Base-by-base conservation (phyloP, 2,329 filamentous ascomycete species). In the Diplodia scrobiculata region DNA sequence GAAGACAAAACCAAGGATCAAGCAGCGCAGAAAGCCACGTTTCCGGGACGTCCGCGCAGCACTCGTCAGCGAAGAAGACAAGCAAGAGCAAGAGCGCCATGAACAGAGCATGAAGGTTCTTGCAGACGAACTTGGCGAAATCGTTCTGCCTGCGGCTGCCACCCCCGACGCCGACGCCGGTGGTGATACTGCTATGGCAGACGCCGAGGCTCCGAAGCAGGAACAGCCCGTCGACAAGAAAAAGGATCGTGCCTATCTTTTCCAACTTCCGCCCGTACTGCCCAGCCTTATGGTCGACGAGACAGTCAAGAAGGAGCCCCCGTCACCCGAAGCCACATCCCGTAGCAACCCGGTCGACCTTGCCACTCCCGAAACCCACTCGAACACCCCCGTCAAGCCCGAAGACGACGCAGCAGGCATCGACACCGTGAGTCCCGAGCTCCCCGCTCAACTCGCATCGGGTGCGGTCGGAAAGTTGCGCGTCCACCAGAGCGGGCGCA, bases 251-350 rank as follows among this genome's bases (percentile, higher is more conserved):
- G 80, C 87, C 63, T 88, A 88, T 73, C 79, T 88, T 62, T 85
- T 89, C 73, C 87, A 89, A 73, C 84, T 89, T 71, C 87, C 87
- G 13, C 86, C 87, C 0, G 80, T 87, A 67, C 83, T 87, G 3
- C 87, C 87, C 5, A 83, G 84, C 67, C 80, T 89, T 27, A 70
- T 79, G 41, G 72, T 80, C 10, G 76, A 74, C 29, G 74, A 77
- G 50, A 69, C 68, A 17, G 66, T 73, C 5, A 71, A 70, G 63
- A 55, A 58, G 2, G 70, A 72, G 63, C 67, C 69, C 38, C 65
- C 21, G 67, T 11, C 55, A 38, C 67, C 51, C 38, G 64, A 36
- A 36, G 52, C 34, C 5, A 36, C 58, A 14, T 34, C 41, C 17
- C 38, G 25, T 6, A 68, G 32, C 25, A 32, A 66, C 27, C 65